A percentile compares a stretch with the other conserved stretches of the same genome.
phyloP scores from a whole-genome alignment of 1,139 yeast genomes.

The Zygoascus sp. region DNA sequence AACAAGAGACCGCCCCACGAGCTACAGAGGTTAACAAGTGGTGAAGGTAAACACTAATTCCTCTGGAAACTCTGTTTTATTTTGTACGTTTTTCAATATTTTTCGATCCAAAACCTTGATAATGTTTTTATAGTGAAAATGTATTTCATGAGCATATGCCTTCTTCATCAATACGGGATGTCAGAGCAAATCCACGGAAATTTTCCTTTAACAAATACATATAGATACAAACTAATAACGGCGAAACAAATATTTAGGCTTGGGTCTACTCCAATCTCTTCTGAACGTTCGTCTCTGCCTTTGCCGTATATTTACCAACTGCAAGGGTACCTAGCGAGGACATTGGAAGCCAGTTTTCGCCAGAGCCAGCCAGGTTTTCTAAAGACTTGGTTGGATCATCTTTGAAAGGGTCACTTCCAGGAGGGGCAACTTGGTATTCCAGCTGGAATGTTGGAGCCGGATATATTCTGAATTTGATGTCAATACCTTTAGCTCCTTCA shows the following conservation, averaged over 20 bases:
- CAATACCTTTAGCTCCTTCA: constrained; percentile 32
- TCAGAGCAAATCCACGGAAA: no score
- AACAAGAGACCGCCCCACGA: constrained; percentile 52
- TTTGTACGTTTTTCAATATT: not conserved
- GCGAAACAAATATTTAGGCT: constrained; percentile 1
- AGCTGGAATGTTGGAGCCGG: constrained; percentile 12
- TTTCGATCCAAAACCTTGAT: not conserved
- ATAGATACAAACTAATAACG: not conserved
- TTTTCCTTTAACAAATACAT: constrained; percentile 1
- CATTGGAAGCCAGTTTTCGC: constrained; percentile 20
- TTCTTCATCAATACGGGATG: not conserved
- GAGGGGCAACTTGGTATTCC: constrained; percentile 3
- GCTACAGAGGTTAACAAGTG: not conserved
- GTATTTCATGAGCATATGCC: not conserved
- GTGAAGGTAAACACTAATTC: no score
- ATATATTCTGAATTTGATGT: constrained; percentile 26
- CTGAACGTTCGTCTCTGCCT: constrained; percentile 26
- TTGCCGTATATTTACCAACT: constrained; percentile 23
- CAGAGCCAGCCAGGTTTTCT: constrained; percentile 10
- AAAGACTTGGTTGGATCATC: constrained; percentile 6
- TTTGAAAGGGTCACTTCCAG: constrained; percentile 8
- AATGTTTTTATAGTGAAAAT: not conserved
- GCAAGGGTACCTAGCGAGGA: constrained; percentile 17
- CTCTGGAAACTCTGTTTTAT: no score
- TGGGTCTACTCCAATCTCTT: constrained; percentile 8